phyloP scores from a whole-genome alignment of 2,329 filamentous ascomycete genomes.

The Xylariales sp. region DNA sequence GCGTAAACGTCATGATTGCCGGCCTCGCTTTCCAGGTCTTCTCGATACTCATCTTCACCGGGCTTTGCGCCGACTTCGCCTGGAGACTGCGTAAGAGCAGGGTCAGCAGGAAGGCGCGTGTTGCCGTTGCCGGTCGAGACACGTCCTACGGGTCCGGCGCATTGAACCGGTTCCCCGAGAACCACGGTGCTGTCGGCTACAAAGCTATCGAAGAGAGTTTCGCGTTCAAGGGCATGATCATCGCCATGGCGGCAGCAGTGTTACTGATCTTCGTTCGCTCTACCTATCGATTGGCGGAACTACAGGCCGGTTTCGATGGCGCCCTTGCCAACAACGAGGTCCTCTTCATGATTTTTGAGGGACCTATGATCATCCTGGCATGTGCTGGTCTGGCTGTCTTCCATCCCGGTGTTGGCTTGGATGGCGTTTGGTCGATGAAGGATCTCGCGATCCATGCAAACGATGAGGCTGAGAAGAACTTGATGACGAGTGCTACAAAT shows the following conservation, averaged over 20 bases:
- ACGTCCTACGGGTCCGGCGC: too few relatives aligned
- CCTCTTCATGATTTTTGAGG: constrained; percentile 43
- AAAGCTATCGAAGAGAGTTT: too few relatives aligned
- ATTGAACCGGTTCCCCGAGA: too few relatives aligned
- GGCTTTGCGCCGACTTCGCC: constrained; percentile 33
- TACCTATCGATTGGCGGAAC: constrained; percentile 53
- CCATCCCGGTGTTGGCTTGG: constrained; percentile 22
- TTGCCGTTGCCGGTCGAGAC: too few relatives aligned
- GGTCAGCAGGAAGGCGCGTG: too few relatives aligned
- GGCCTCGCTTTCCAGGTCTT: constrained; percentile 43
- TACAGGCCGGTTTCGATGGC: constrained; percentile 50
- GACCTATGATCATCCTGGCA: constrained; percentile 29
- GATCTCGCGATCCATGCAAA: too few relatives aligned
- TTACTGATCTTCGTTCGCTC: constrained; percentile 51
- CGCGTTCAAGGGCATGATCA: too few relatives aligned
- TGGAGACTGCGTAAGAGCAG: constrained; percentile 15
- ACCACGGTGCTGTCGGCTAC: too few relatives aligned
- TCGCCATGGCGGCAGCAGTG: constrained; percentile 45
- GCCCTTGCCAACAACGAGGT: constrained; percentile 40
- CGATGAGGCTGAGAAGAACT: too few relatives aligned
- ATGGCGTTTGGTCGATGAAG: constrained; percentile 11
- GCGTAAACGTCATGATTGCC: constrained; percentile 43
- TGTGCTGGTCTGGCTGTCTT: constrained; percentile 23
- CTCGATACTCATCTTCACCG: constrained; percentile 38
- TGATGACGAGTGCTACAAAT: too few relatives aligned